Evolutionary conservation across 495 filamentous ascomycete species (phyloP).

Genomic region (Filosporella fistucella): DNA sequence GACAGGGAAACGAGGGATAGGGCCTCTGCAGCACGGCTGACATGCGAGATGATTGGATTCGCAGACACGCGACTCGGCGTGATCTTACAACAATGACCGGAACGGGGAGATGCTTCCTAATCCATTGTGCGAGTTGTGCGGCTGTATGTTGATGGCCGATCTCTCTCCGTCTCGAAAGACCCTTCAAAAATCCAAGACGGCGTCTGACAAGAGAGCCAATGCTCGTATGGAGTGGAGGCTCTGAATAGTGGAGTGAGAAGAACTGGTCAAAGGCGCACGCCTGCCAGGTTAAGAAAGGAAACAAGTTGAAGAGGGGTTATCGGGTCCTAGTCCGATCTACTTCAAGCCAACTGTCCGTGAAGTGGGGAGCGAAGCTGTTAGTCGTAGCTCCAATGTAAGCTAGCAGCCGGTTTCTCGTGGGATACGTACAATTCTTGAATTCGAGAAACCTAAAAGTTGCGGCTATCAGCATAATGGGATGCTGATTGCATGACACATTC

Average conservation of each 20-base stretch:
- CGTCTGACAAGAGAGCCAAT: background rate
- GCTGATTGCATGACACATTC: no score
- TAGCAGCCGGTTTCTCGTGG: no score
- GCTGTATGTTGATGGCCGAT: background rate
- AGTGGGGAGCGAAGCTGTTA: no score
- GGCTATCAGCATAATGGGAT: no score
- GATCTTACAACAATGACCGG: conserved; percentile 11
- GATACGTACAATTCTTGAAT: no score
- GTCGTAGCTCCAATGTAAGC: no score
- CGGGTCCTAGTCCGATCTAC: background rate
- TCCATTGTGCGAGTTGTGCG: background rate
- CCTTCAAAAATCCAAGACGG: background rate
- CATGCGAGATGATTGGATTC: conserved; percentile 13
- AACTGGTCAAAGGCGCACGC: background rate
- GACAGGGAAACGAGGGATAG: conserved; percentile 11
- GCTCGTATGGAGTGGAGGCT: background rate
- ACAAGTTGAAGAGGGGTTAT: background rate
- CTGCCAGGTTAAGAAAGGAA: background rate
- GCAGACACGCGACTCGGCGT: conserved; percentile 15
- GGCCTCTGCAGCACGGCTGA: conserved; percentile 9
- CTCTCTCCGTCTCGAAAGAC: background rate
- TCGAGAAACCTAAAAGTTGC: no score
- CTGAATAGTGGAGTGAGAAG: background rate
- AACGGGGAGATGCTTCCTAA: conserved; percentile 8
- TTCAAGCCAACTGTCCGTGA: no score